phyloP scores from a whole-genome alignment of 1,284 basidiomycete genomes.

The Ustilago curta region DNA sequence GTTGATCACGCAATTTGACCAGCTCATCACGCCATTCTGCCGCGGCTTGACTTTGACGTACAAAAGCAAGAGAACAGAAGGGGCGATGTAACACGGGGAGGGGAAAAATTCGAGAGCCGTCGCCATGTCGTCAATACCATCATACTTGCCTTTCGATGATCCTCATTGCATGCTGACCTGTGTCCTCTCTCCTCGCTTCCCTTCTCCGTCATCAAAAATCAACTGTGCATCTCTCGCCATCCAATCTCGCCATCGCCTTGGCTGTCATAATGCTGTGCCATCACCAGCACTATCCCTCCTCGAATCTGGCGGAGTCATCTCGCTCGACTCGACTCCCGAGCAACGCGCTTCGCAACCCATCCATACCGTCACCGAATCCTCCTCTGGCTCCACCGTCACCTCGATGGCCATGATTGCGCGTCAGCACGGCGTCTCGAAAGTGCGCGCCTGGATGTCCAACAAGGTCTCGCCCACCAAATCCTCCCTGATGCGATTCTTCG shows the following conservation, averaged over 20 bases:
- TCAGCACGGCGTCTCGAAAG: constrained; percentile 37
- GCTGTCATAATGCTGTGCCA: not conserved
- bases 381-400: constrained; percentile 52
- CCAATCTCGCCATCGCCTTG: constrained; percentile 5
- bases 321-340: constrained; percentile 26
- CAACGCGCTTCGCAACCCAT: constrained; percentile 20
- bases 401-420: constrained; percentile 51
- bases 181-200: not conserved
- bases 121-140: constrained; percentile 6
- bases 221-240: not conserved
- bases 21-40: constrained; percentile 13
- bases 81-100: constrained; percentile 4
- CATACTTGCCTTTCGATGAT: not conserved
- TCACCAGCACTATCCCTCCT: constrained; percentile 32
- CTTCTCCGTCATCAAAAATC: not conserved
- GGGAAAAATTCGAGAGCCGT: not conserved
- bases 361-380: constrained; percentile 45
- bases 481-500: constrained; percentile 54
- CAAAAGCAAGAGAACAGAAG: not conserved
- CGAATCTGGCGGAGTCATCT: constrained; percentile 40
- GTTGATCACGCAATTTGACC: constrained; percentile 22
- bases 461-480: constrained; percentile 50
- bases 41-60: constrained; percentile 10
- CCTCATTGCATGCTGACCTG: constrained; percentile 1
- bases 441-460: constrained; percentile 50